Conservation (phyloP, 805 yeast genomes). For the Candida nitratophila region DNA sequence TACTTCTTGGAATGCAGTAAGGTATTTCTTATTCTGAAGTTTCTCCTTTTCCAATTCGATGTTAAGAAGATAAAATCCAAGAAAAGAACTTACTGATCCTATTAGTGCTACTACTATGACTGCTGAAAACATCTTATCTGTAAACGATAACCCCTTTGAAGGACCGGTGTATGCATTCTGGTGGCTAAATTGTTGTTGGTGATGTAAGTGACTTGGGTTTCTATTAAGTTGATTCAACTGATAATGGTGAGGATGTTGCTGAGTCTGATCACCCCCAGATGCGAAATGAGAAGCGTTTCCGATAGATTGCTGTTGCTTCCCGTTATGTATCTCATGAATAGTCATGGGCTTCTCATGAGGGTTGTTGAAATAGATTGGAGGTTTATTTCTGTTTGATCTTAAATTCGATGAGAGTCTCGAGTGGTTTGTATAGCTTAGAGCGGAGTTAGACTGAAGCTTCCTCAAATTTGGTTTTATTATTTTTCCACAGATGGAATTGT, state of each 20-base stretch:
- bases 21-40: neutral
- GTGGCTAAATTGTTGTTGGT: neutral
- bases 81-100: neutral
- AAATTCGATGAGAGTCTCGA: neutral
- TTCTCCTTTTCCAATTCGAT: neutral
- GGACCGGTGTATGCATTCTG: neutral
- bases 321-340: conserved; percentile 13
- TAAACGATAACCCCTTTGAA: neutral
- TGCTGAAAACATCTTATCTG: neutral
- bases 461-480: no score
- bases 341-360: conserved; percentile 24
- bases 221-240: neutral
- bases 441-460: no score
- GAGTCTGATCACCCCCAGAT: no score
- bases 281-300: no score
- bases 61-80: neutral
- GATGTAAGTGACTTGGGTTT: neutral
- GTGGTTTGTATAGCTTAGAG: neutral
- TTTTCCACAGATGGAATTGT: no score
- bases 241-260: neutral
- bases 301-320: neutral
- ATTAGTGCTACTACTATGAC: neutral
- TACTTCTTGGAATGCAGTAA: neutral
- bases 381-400: neutral
- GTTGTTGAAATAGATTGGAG: conserved; percentile 20